A percentile compares a stretch with the other conserved stretches of the same genome.
phyloP scores from a whole-genome alignment of 2,329 filamentous ascomycete genomes.

The Fusarium ramigenum region DNA sequence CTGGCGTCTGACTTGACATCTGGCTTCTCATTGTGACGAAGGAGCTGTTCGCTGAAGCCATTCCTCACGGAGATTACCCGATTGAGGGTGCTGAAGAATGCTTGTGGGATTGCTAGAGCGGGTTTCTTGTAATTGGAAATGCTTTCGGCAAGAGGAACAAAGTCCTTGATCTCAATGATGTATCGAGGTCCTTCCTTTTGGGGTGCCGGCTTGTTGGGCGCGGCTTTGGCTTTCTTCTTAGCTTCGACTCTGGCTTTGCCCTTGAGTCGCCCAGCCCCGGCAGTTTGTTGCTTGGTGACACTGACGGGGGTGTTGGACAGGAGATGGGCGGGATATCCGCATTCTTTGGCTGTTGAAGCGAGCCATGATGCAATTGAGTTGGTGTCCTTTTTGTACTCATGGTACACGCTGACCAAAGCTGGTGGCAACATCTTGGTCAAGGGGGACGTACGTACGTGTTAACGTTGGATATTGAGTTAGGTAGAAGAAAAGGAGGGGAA shows the following conservation, averaged over 20 bases:
- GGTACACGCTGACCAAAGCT: neutral
- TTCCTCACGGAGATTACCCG: too few relatives aligned
- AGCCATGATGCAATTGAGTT: neutral
- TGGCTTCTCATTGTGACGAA: too few relatives aligned
- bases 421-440: neutral
- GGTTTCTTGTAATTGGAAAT: neutral
- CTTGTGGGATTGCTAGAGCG: neutral
- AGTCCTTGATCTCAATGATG: neutral
- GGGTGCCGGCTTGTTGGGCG: too few relatives aligned
- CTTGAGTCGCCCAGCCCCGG: too few relatives aligned
- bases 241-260: neutral
- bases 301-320: too few relatives aligned
- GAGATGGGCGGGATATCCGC: neutral
- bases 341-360: neutral
- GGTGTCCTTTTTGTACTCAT: neutral
- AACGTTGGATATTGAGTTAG: too few relatives aligned
- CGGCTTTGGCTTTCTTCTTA: neutral
- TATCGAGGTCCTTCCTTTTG: neutral
- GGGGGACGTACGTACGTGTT: too few relatives aligned
- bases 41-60: too few relatives aligned
- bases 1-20: too few relatives aligned
- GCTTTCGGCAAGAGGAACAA: neutral
- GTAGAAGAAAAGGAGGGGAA: too few relatives aligned
- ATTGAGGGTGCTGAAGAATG: neutral
- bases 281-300: too few relatives aligned